Evolutionary conservation across 768 basidiomycete genomes (phyloP).

Genomic region (Mycena vitilis): DNA sequence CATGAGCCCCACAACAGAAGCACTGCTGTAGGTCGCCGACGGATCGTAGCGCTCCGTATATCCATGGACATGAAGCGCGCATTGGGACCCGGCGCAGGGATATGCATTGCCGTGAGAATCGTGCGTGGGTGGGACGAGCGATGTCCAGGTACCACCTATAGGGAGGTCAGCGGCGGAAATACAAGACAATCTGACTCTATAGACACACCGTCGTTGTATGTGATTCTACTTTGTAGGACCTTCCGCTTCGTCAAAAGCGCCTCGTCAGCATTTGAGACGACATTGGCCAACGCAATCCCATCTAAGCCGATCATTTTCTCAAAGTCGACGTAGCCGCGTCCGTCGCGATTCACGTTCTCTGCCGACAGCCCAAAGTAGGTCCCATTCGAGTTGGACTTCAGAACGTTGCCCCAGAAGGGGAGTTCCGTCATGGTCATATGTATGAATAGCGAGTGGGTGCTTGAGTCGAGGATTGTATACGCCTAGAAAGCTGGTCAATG

Average conservation of each 20-base stretch:
- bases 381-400: constrained; percentile 97
- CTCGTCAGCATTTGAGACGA: constrained; percentile 85
- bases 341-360: constrained; percentile 89
- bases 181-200: not conserved
- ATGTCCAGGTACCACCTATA: constrained; percentile 87
- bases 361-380: constrained; percentile 93
- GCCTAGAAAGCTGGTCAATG: constrained; percentile 59
- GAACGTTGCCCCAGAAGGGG: constrained; percentile 85
- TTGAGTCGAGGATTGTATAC: constrained; percentile 94
- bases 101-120: constrained; percentile 85
- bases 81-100: constrained; percentile 73
- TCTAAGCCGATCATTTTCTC: constrained; percentile 97
- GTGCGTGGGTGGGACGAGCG: constrained; percentile 73
- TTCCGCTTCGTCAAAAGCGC: constrained; percentile 79
- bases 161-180: not conserved
- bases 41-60: constrained; percentile 94
- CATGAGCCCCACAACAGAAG: constrained; percentile 89
- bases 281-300: constrained; percentile 92
- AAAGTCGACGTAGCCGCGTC: constrained; percentile 90
- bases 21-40: constrained; percentile 91
- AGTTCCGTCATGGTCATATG: constrained; percentile 93
- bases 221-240: constrained; percentile 85
- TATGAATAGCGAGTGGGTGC: constrained; percentile 91
- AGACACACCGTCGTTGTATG: constrained; percentile 90
- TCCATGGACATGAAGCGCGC: constrained; percentile 91